Evolutionary conservation across 495 filamentous ascomycete genomes (phyloP).

Genomic region (Friedmanniomyces endolithicus): DNA sequence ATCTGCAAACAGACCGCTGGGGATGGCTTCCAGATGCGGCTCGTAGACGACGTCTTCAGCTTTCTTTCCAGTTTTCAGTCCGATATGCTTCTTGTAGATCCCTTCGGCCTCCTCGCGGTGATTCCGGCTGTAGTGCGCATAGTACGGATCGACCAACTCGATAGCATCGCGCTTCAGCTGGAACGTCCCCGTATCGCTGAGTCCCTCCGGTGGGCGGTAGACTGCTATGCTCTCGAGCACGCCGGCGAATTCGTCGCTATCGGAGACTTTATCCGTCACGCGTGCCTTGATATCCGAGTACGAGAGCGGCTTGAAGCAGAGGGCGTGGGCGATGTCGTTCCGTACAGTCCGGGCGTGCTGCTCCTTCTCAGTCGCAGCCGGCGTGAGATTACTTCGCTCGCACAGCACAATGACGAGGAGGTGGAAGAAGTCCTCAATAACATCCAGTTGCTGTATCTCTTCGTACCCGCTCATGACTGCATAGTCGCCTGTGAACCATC

Average conservation of each 20-base stretch:
- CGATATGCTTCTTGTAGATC: slow-evolving; percentile 71
- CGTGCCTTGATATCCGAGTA: slow-evolving; percentile 78
- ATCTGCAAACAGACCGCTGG: slow-evolving; percentile 59
- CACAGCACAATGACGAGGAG: slow-evolving; percentile 81
- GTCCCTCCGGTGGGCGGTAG: slow-evolving; percentile 78
- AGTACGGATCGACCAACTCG: slow-evolving; percentile 83
- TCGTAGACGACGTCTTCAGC: slow-evolving; percentile 84
- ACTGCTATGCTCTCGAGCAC: slow-evolving; percentile 79
- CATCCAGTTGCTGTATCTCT: slow-evolving; percentile 73
- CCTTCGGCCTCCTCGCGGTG: slow-evolving; percentile 92
- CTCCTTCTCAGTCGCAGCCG: slow-evolving; percentile 50
- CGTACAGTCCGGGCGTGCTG: slow-evolving; percentile 59
- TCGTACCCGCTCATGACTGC: slow-evolving; percentile 58
- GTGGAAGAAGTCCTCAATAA: slow-evolving; percentile 92
- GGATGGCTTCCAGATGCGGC: slow-evolving; percentile 68
- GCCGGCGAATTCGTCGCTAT: slow-evolving; percentile 63
- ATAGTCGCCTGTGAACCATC: slow-evolving; percentile 80
- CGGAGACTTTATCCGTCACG: slow-evolving; percentile 73
- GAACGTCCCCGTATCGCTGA: slow-evolving; percentile 87
- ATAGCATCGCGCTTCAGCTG: slow-evolving; percentile 77
- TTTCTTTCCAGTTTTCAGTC: slow-evolving; percentile 73
- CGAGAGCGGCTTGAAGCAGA: slow-evolving; percentile 91
- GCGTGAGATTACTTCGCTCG: slow-evolving; percentile 70
- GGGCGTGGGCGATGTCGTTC: slow-evolving; percentile 79
- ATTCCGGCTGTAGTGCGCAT: slow-evolving; percentile 88